A percentile compares a stretch with the other conserved stretches of the same genome.
Evolutionary conservation across 495 filamentous ascomycete genomes (phyloP).

Genomic region (Penicillium macrosclerotiorum): DNA sequence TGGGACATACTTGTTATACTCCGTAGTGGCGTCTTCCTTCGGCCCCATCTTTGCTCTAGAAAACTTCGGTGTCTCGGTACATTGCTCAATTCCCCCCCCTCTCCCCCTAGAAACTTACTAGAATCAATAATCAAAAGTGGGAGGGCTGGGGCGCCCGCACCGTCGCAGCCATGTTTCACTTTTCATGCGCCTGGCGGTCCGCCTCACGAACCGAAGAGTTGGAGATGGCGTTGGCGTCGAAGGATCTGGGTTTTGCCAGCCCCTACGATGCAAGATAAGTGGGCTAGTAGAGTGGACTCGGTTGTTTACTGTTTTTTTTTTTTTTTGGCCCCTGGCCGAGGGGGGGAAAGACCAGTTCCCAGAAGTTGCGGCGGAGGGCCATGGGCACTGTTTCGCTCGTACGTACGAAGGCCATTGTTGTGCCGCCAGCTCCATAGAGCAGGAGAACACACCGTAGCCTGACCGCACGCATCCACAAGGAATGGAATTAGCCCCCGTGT

Average conservation of each 20-base stretch:
- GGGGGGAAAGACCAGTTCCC: too few species aligned
- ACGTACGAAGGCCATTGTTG: too few species aligned
- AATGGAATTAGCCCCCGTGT: conserved; percentile 1
- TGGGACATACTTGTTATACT: too few species aligned
- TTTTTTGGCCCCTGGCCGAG: conserved; percentile 3
- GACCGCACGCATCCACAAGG: too few species aligned
- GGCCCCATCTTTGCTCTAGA: not conserved
- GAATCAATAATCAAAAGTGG: too few species aligned
- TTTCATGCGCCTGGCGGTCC: not conserved
- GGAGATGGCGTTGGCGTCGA: conserved; percentile 7
- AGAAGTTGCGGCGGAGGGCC: too few species aligned
- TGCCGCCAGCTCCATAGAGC: too few species aligned
- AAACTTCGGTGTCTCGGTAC: conserved; percentile 1
- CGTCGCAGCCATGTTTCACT: conserved; percentile 29
- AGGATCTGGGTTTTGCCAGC: conserved; percentile 15
- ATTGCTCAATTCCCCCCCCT: not conserved
- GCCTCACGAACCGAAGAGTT: conserved; percentile 7
- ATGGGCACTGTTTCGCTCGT: too few species aligned
- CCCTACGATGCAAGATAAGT: not conserved
- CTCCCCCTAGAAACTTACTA: too few species aligned
- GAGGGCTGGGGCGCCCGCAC: conserved; percentile 12
- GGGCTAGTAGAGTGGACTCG: conserved; percentile 8
- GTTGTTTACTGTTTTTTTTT: not conserved
- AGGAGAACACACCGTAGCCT: not conserved
- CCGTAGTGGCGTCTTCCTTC: not conserved